Percentiles rank a stretch among this genome's conserved stretches.
phyloP scores from a whole-genome alignment of 2,329 filamentous ascomycete genomes.

The Botrytis byssoidea region DNA sequence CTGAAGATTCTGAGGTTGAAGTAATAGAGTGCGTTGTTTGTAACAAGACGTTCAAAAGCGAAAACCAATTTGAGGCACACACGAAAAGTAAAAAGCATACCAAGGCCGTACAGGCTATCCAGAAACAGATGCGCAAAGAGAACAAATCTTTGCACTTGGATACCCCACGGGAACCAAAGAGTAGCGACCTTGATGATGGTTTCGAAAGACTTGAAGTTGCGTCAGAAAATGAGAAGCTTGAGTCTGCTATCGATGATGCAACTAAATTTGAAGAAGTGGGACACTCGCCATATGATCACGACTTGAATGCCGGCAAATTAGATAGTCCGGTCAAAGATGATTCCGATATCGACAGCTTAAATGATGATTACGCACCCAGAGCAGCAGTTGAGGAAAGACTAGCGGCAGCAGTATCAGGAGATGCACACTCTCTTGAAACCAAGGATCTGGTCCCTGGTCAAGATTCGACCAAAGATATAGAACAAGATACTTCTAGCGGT shows the following conservation, averaged over 20 bases:
- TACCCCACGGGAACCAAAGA: constrained; percentile 21
- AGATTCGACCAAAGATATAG: constrained; percentile 16
- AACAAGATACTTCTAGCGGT: constrained; percentile 11
- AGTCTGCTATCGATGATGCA: background rate
- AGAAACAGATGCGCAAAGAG: constrained; percentile 79
- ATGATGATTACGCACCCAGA: constrained; percentile 40
- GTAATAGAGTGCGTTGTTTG: constrained; percentile 75
- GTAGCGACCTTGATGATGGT: constrained; percentile 25
- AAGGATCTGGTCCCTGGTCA: background rate
- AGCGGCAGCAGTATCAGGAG: background rate
- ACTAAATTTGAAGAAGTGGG: background rate
- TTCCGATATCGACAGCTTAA: constrained; percentile 25
- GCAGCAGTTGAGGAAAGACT: constrained; percentile 31
- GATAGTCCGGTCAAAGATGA: background rate
- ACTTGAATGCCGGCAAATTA: background rate
- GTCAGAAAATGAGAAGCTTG: background rate
- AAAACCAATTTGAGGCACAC: constrained; percentile 86
- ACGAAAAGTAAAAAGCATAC: constrained; percentile 96
- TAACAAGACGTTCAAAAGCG: constrained; percentile 79
- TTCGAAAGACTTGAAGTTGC: constrained; percentile 27
- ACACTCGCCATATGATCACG: background rate
- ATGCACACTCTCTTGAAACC: background rate
- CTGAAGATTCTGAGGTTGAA: constrained; percentile 54
- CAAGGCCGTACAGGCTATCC: constrained; percentile 79
- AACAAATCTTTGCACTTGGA: constrained; percentile 59